Percentiles rank a stretch among this genome's conserved stretches.
Conservation (phyloP, 164 flowering plant species). For the Chloranthus sessilifolius region DNA sequence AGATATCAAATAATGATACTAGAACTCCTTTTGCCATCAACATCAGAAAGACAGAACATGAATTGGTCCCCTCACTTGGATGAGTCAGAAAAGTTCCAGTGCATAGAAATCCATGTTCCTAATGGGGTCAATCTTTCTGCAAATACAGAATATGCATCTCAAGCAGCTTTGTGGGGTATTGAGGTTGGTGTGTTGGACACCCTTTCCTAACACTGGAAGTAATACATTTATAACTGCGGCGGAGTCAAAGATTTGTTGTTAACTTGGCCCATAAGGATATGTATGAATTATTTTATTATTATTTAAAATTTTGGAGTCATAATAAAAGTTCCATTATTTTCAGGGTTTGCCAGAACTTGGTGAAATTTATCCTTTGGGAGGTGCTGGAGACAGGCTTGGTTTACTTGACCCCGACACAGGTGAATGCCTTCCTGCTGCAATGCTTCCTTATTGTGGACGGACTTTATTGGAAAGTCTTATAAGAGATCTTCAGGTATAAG, state of each 20-base stretch:
- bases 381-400: conserved; percentile 96
- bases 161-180: conserved; percentile 97
- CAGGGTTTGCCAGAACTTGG: conserved; percentile 94
- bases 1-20: conserved; percentile 79
- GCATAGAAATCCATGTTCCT: conserved; percentile 72
- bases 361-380: conserved; percentile 97
- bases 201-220: conserved; percentile 3
- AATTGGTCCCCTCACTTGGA: conserved; percentile 32
- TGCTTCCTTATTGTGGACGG: conserved; percentile 95
- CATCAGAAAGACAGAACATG: conserved; percentile 27
- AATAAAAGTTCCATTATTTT: conserved; percentile 25
- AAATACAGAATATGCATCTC: conserved; percentile 77
- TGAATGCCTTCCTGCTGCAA: conserved; percentile 98
- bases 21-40: conserved; percentile 62
- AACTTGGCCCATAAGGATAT: not conserved
- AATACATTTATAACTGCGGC: not conserved
- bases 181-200: conserved; percentile 49
- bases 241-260: conserved; percentile 2
- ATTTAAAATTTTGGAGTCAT: too few relatives aligned
- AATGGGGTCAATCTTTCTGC: conserved; percentile 67
- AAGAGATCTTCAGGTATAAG: conserved; percentile 96
- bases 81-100: conserved; percentile 37
- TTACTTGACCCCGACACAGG: conserved; percentile 82
- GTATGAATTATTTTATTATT: conserved; percentile 5
- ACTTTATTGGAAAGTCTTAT: conserved; percentile 97